Percentiles rank a stretch among this genome's conserved stretches.
Evolutionary conservation across 2,329 filamentous ascomycete species (phyloP).

Genomic region (Talaromyces amestolkiae): DNA sequence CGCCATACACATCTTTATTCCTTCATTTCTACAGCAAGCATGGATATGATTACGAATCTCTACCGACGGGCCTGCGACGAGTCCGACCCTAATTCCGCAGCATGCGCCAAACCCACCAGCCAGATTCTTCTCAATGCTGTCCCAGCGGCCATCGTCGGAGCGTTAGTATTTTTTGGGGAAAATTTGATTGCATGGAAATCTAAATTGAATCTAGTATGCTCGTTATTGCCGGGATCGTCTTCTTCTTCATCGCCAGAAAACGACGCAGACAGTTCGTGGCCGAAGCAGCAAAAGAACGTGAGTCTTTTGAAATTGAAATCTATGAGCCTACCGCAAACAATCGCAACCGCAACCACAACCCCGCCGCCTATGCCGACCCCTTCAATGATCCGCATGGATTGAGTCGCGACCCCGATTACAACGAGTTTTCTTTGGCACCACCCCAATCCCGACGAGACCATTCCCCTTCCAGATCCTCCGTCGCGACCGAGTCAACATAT

Average conservation of each 20-base stretch:
- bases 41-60: constrained; percentile 10
- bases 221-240: not conserved
- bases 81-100: constrained; percentile 8
- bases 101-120: constrained; percentile 20
- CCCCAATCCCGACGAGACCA: constrained; percentile 8
- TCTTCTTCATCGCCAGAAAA: constrained; percentile 18
- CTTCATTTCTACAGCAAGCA: not conserved
- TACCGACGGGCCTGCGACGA: constrained; percentile 17
- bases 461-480: constrained; percentile 11
- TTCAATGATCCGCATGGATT: constrained; percentile 16
- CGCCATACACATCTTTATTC: not conserved
- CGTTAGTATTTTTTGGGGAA: constrained; percentile 7
- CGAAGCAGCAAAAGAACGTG: constrained; percentile 19
- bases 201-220: constrained; percentile 15
- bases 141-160: constrained; percentile 15
- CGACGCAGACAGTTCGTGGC: constrained; percentile 10
- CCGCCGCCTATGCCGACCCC: constrained; percentile 11
- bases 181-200: not conserved
- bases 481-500: constrained; percentile 10
- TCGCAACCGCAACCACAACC: constrained; percentile 2
- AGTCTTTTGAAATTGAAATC: constrained; percentile 20
- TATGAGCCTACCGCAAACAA: constrained; percentile 17
- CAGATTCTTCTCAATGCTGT: constrained; percentile 17
- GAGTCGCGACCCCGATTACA: constrained; percentile 17
- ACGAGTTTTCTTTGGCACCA: constrained; percentile 19